A percentile compares a stretch with the other conserved stretches of the same genome.
Evolutionary conservation across 2,329 filamentous ascomycete species (phyloP).

Genomic region (Rhinocladiella mackenziei): DNA sequence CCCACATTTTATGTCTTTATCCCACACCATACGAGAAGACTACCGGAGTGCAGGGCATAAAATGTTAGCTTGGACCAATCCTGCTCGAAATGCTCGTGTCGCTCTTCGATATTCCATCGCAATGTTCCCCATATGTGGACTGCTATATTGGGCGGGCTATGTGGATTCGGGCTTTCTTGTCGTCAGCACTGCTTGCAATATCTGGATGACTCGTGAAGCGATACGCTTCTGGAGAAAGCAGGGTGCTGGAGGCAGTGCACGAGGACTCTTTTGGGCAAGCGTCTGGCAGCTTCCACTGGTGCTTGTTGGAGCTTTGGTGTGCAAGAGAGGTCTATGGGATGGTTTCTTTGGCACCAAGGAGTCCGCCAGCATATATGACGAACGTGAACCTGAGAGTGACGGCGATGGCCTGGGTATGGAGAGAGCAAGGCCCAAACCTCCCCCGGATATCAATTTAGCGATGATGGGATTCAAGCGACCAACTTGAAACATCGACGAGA

Average conservation of each 20-base stretch:
- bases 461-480: slow-evolving; percentile 28
- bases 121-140: slow-evolving; percentile 82
- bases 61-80: slow-evolving; percentile 83
- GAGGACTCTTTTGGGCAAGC: slow-evolving; percentile 91
- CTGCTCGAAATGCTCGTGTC: slow-evolving; percentile 77
- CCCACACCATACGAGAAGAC: slow-evolving; percentile 82
- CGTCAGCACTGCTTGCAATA: slow-evolving; percentile 76
- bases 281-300: slow-evolving; percentile 92
- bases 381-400: slow-evolving; percentile 45
- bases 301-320: slow-evolving; percentile 81
- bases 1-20: slow-evolving; percentile 93
- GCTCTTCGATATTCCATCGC: slow-evolving; percentile 79
- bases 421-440: slow-evolving; percentile 6
- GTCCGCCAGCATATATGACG: slow-evolving; percentile 50
- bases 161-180: slow-evolving; percentile 82
- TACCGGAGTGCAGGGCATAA: slow-evolving; percentile 68
- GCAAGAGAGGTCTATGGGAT: slow-evolving; percentile 91
- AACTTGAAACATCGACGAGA: slow-evolving; percentile 11
- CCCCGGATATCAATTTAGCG: slow-evolving; percentile 17
- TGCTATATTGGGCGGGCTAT: slow-evolving; percentile 71
- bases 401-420: slow-evolving; percentile 23
- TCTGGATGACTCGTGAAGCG: slow-evolving; percentile 78
- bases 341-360: slow-evolving; percentile 68
- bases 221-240: slow-evolving; percentile 74
- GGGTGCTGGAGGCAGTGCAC: slow-evolving; percentile 74